Evolutionary conservation across 2,329 filamentous ascomycete genomes (phyloP).

Genomic region (Torrubiella hemipterigena): DNA sequence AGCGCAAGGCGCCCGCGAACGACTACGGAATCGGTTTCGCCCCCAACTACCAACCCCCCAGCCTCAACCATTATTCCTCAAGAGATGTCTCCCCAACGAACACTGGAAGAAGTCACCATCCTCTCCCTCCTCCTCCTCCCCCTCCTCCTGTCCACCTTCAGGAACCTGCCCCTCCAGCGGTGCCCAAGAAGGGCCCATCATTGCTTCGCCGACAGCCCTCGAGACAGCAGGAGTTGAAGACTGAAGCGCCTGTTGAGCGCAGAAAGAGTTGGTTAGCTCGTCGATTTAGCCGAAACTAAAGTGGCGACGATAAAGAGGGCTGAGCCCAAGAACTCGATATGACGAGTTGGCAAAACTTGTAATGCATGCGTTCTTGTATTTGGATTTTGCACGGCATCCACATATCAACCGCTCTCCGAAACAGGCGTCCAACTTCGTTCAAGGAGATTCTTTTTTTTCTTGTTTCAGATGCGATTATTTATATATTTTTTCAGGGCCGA

Average conservation of each 20-base stretch:
- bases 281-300: slow-evolving; percentile 56
- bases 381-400: no score
- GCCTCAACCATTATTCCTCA: slow-evolving; percentile 18
- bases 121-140: slow-evolving; percentile 14
- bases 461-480: no score
- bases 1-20: slow-evolving; percentile 42
- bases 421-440: no score
- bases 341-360: no score
- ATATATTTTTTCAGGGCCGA: no score
- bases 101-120: slow-evolving; percentile 6
- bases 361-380: no score
- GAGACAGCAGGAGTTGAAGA: slow-evolving; percentile 14
- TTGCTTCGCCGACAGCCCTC: slow-evolving; percentile 16
- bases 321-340: no score
- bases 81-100: slow-evolving; percentile 6
- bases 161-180: slow-evolving; percentile 7
- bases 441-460: no score
- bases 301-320: no score
- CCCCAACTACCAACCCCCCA: slow-evolving; percentile 27
- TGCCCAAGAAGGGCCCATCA: slow-evolving; percentile 16
- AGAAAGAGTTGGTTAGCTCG: slow-evolving; percentile 83
- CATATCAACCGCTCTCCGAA: no score
- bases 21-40: slow-evolving; percentile 52
- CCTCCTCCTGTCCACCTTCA: slow-evolving; percentile 9
- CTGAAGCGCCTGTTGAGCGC: slow-evolving; percentile 44